phyloP scores from a whole-genome alignment of 768 basidiomycete genomes.

The Collybiopsis confluens region DNA sequence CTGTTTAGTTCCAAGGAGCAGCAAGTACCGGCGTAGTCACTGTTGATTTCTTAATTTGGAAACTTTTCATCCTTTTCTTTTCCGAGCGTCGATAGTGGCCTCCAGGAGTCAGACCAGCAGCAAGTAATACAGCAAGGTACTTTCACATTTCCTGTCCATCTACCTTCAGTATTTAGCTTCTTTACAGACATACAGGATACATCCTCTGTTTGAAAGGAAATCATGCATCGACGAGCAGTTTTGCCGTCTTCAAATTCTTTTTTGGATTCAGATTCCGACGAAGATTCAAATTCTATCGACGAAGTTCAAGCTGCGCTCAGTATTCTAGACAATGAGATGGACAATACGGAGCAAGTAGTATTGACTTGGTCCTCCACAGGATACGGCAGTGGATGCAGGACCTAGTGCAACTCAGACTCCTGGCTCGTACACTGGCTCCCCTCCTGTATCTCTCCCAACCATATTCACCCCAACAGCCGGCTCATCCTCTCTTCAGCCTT shows the following conservation, averaged over 20 bases:
- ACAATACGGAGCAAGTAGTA: slow-evolving; percentile 60
- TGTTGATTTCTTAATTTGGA: slow-evolving; percentile 1
- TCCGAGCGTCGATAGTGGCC: background rate
- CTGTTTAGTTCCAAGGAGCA: too few species aligned
- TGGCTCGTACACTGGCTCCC: slow-evolving; percentile 41
- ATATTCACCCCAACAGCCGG: slow-evolving; percentile 29
- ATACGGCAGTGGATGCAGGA: slow-evolving; percentile 11
- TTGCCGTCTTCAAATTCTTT: slow-evolving; percentile 27
- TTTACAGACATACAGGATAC: background rate
- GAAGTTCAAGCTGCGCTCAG: slow-evolving; percentile 69
- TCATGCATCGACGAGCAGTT: slow-evolving; percentile 2
- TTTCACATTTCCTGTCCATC: too few species aligned
- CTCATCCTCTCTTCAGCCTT: slow-evolving; percentile 2
- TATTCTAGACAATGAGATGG: slow-evolving; percentile 63
- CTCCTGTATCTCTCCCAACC: slow-evolving; percentile 41
- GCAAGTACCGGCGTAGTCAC: background rate
- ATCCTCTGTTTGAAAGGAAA: background rate
- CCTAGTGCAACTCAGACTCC: slow-evolving; percentile 17
- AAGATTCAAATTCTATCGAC: slow-evolving; percentile 47
- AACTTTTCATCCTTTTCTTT: background rate
- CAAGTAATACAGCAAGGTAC: background rate
- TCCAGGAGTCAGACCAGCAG: too few species aligned
- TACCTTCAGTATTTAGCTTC: background rate
- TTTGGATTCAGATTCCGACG: slow-evolving; percentile 54
- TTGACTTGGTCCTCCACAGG: slow-evolving; percentile 51